Base-by-base conservation (phyloP, 805 yeast genomes). In the Starmerella cellae region DNA sequence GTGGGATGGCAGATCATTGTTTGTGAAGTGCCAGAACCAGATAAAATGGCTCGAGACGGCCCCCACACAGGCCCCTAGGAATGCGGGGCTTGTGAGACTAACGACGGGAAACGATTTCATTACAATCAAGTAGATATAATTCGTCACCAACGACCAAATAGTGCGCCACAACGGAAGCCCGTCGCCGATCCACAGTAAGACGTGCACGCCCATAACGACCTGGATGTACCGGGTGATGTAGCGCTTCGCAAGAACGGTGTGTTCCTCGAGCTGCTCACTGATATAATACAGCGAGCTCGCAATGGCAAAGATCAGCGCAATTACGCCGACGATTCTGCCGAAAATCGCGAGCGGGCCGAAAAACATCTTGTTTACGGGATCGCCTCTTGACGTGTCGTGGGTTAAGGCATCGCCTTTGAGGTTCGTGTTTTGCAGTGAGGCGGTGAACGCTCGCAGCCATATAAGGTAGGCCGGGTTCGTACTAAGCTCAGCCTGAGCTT, bases 241-340 rank as follows among this genome's bases (percentile, higher is more conserved):
- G 44, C 83, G 63, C 53, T 74, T 79, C 10, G 97, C 82, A 38
- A 85, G 75, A 49, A 82, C 91, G 0, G 94, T 73, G 59, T 91
- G 88, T 55, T 87, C 96, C 58, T 91, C 98, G 14, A 91, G 94
- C 26, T 85, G 63, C 58, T 91, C 98, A 8, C 94, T 82, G 30
- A 88, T 67, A 55, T 85, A 87, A 66, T 85, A 91, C 27, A 91
- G 66, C 0, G 95, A 97, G 2, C 94, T 82, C 0, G 97, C 96
- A 46, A 81, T 77, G 18, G 83, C 53, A 44, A 55, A 62, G 0
- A 81, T 75, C 40, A 75, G 65, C 43, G 74, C 70, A 2, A 73
- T 53, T 51, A 80, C 79, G 3, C 87, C 91, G 0, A 69, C 55
- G 0, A 74, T 60, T 1, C 73, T 65, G 14, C 91, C 91, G 2